Conservation (phyloP, 306 rosid species). For the Ziziphus jujuba region DNA sequence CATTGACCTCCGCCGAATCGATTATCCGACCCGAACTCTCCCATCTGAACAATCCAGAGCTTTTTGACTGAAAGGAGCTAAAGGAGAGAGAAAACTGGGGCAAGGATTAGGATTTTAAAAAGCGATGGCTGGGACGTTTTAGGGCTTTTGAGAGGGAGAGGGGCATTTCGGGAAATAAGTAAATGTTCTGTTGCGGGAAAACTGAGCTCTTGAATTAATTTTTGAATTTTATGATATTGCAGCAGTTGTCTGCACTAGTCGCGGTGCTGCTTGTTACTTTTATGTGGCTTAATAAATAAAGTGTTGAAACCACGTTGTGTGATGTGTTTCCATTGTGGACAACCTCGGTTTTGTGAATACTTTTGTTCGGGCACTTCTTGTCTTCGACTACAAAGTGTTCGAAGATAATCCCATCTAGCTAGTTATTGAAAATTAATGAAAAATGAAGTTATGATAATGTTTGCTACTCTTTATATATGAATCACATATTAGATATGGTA, state of each 20-base stretch:
- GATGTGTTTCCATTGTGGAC: constrained; percentile 4
- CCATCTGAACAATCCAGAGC: constrained; percentile 28
- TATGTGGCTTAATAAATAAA: no score
- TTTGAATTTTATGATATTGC: background rate
- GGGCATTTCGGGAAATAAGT: constrained; percentile 21
- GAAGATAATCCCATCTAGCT: background rate
- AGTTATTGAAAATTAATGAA: no score
- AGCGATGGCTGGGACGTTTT: background rate
- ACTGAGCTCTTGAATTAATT: background rate
- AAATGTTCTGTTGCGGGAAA: background rate
- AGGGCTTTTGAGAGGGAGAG: constrained; percentile 32
- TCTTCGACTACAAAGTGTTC: background rate
- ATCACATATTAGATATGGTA: no score
- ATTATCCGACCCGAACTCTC: constrained; percentile 37
- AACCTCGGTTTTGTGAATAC: constrained; percentile 14
- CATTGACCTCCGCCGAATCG: constrained; percentile 22
- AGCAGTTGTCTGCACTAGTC: no score
- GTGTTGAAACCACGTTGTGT: background rate
- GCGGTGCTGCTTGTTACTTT: no score
- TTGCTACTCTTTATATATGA: no score
- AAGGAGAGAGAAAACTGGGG: background rate
- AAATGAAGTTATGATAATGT: no score
- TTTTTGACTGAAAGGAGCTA: background rate
- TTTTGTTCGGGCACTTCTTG: background rate
- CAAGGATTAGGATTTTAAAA: background rate